Conservation (phyloP, 345 rosid genomes). For the Theobroma cacao region DNA sequence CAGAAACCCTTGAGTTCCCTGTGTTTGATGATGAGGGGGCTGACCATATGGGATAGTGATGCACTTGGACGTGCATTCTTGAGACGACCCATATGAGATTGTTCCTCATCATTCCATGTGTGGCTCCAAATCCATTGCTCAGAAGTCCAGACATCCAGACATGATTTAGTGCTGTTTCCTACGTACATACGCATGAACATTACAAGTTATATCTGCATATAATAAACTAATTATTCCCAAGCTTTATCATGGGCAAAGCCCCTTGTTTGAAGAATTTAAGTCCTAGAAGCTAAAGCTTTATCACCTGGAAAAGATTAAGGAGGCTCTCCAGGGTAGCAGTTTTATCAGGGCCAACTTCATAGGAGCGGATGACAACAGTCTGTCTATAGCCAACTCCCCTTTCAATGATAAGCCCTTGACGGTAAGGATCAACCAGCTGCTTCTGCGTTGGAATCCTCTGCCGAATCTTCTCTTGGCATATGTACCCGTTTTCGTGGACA, state of each 20-base stretch:
- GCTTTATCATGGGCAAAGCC: neutral
- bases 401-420: conserved; percentile 57
- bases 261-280: neutral
- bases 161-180: conserved; percentile 76
- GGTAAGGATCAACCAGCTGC: conserved; percentile 53
- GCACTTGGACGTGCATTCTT: conserved; percentile 56
- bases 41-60: conserved; percentile 69
- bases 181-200: neutral
- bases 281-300: neutral
- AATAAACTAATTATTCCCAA: neutral
- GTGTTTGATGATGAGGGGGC: neutral
- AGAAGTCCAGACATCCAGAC: conserved; percentile 83
- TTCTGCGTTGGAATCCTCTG: conserved; percentile 60
- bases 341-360: conserved; percentile 69
- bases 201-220: neutral
- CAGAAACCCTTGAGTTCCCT: neutral
- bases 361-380: conserved; percentile 58
- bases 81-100: conserved; percentile 78
- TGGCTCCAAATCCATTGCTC: conserved; percentile 70
- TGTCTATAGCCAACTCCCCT: conserved; percentile 56
- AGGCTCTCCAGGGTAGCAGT: conserved; percentile 60
- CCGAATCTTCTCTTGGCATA: conserved; percentile 30
- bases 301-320: conserved; percentile 63
- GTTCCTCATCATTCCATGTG: conserved; percentile 66
- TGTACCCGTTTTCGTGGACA: conserved; percentile 22